phyloP scores from a whole-genome alignment of 2,329 filamentous ascomycete genomes.

The Zymoseptoria brevis region DNA sequence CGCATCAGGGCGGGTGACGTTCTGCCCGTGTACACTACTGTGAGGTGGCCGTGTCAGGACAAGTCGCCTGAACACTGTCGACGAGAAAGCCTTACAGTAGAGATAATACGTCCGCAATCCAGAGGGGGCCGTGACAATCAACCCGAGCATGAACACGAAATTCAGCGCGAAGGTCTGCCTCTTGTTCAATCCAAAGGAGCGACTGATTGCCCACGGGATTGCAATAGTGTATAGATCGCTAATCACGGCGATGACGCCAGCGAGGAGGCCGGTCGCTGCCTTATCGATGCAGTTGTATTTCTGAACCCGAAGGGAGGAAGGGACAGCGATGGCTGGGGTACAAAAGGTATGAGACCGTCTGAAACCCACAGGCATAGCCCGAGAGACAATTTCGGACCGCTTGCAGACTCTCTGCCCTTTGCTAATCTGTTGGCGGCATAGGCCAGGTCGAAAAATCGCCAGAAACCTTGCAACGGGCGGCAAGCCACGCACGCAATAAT shows the following conservation, averaged over 20 bases:
- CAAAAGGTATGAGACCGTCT: no score
- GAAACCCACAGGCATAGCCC: no score
- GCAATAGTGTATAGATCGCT: slow-evolving; percentile 11
- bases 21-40: background rate
- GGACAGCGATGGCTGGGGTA: no score
- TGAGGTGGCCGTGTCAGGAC: slow-evolving; percentile 20
- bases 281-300: slow-evolving; percentile 13
- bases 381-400: no score
- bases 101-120: slow-evolving; percentile 20
- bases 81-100: slow-evolving; percentile 11
- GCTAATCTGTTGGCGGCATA: slow-evolving; percentile 1
- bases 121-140: slow-evolving; percentile 20
- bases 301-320: no score
- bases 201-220: slow-evolving; percentile 19
- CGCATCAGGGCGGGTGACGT: no score
- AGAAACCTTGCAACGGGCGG: slow-evolving; percentile 18
- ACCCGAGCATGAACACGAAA: slow-evolving; percentile 17
- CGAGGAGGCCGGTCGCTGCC: slow-evolving; percentile 4
- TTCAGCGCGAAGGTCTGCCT: slow-evolving; percentile 21
- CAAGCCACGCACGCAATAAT: slow-evolving; percentile 16
- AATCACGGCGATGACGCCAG: slow-evolving; percentile 15
- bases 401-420: no score
- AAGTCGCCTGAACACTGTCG: slow-evolving; percentile 16
- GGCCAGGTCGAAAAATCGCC: slow-evolving; percentile 12
- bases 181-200: slow-evolving; percentile 15